Base-by-base conservation (phyloP, 2,329 filamentous ascomycete species). In the Fusarium cicatricum region DNA sequence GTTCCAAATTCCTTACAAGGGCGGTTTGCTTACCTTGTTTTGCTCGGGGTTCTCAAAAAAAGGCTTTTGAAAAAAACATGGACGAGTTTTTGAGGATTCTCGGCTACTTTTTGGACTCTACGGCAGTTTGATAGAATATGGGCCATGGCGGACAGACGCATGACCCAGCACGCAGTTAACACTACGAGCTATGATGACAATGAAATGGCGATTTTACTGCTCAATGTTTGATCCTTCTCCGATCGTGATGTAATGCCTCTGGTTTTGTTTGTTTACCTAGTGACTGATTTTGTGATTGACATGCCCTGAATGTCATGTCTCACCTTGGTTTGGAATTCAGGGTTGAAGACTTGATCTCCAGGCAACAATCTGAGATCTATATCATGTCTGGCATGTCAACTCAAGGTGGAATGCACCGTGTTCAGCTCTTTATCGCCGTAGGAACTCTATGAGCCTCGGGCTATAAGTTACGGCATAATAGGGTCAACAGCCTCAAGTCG, bases 101-200 rank as follows among this genome's bases (percentile, higher is more conserved):
- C 46, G 46, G 50, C 7, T 23, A 23, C 21, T 53, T 45, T 55
- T 38, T 45, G 19, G 19, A 48, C 37, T 39, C 23, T 16, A 19
- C 15, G 16, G 39, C 37, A 55, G 55, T 52, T 60, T 64, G 44
- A 64, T 65, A 61, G 52, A 55, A 43, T 43, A 7, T 7, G 7
- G 10, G 19, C n/a, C 16, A 31, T 11, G 21, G n/a, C 7, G 32
- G 7, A 34, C 32, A 31, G 12, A 11, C 16, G 11, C 21, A 44
- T 32, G 11, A 21, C 21, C 52, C 46, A 55, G 52, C 50, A 41
- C 57, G 55, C 39, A 58, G 52, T 48, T 64, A 61, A 29, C 61
- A 60, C 53, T 58, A 68, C 48, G 62, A 67, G 66, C 58, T 63
- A 71, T 42, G 68, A 71, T 51, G 45, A 54, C 43, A 66, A 69